Conservation (phyloP, 208 protist genomes). For the Vickermania ingenoplastis region DNA sequence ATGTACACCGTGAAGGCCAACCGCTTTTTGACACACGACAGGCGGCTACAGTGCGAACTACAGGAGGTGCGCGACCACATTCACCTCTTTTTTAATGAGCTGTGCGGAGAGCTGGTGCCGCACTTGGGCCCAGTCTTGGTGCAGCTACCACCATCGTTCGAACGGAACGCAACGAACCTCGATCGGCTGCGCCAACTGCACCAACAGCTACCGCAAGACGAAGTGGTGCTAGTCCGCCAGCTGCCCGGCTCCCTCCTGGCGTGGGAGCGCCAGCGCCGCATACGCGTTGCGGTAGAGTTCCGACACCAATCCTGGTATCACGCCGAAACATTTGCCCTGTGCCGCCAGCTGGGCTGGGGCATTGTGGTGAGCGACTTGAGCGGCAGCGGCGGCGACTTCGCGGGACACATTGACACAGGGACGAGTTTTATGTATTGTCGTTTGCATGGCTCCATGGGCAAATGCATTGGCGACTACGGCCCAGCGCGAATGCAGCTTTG, state of each 20-base stretch:
- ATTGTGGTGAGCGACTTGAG: constrained; percentile 45
- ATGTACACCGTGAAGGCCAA: constrained; percentile 72
- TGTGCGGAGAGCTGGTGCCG: constrained; percentile 27
- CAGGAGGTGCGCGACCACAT: constrained; percentile 36
- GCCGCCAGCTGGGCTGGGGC: constrained; percentile 43
- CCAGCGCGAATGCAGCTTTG: constrained; percentile 34
- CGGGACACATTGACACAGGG: constrained; percentile 42
- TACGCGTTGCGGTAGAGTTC: constrained; percentile 73
- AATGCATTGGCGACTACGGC: constrained; percentile 59
- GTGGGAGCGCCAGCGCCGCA: constrained; percentile 9
- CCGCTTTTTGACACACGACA: constrained; percentile 57
- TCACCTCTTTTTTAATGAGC: constrained; percentile 32
- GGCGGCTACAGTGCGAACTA: constrained; percentile 37
- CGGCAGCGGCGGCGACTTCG: no score
- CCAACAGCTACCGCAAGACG: constrained; percentile 21
- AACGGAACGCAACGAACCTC: constrained; percentile 22
- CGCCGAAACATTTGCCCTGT: constrained; percentile 34
- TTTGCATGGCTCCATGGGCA: constrained; percentile 43
- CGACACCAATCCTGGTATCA: constrained; percentile 46
- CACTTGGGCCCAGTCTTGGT: constrained; percentile 56
- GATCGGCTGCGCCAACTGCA: constrained; percentile 27
- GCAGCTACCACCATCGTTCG: constrained; percentile 63
- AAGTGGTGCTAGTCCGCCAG: constrained; percentile 3
- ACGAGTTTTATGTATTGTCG: constrained; percentile 61
- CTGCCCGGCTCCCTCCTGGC: no score